Conservation (phyloP, 306 rosid species). For the Quercus bicolor region DNA sequence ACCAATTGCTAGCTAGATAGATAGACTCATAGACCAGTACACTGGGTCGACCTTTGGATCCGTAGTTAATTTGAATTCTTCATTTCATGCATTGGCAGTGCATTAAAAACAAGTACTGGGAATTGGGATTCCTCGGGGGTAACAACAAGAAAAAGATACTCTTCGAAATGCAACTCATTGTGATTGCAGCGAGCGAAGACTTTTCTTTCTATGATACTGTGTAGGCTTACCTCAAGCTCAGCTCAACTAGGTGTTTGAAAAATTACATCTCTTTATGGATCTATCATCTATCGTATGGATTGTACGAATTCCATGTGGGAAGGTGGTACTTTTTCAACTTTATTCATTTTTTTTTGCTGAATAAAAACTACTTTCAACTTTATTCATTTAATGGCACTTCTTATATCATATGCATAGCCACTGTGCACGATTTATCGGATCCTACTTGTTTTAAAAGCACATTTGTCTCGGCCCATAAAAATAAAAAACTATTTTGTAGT, state of each 20-base stretch:
- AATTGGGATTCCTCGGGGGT: not conserved
- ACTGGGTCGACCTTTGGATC: not conserved
- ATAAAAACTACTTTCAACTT: not conserved
- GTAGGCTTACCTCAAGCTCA: no score
- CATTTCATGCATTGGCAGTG: not conserved
- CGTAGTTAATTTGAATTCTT: not conserved
- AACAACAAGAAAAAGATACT: conserved; percentile 20
- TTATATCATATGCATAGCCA: conserved; percentile 2
- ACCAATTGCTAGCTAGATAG: no score
- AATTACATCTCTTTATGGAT: conserved; percentile 9
- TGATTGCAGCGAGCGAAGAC: conserved; percentile 17
- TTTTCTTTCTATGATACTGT: not conserved
- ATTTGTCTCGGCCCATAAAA: no score
- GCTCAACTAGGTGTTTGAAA: conserved; percentile 11
- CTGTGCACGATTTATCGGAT: not conserved
- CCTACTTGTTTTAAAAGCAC: no score
- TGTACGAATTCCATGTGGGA: conserved; percentile 35
- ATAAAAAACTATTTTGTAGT: no score
- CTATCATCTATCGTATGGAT: conserved; percentile 26
- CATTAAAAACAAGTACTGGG: not conserved
- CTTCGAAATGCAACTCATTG: conserved; percentile 16
- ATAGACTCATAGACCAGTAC: no score
- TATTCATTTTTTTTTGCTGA: not conserved
- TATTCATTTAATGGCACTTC: not conserved
- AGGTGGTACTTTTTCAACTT: conserved; percentile 13